Evolutionary conservation across 1,284 basidiomycete genomes (phyloP), one percentile per base, ranked within the genome.

Genomic region (Meira miltonrushii): DNA sequence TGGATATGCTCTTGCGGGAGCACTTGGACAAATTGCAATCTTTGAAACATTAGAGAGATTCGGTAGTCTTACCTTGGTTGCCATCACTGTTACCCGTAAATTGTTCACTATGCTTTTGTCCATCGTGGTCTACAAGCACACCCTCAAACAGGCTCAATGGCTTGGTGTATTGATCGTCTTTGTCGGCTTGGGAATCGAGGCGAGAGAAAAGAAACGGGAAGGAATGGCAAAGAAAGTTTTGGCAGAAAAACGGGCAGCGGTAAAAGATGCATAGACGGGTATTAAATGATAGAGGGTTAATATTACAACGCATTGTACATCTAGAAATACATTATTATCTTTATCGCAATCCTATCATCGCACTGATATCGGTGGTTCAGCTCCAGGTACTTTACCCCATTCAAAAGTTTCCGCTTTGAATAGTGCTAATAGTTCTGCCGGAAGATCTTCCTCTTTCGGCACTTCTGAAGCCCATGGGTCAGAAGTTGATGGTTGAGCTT

Each of bases 31-130:
- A 78, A 81, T 98, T 11, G 97, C 97, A 81, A 98, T 99, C 69
- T 99, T 97, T 68, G 94, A 96, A 82, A 98, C 95, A 0, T 83
- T 99, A 60, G 88, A 92, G 68, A 88, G 93, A 71, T 99, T 97
- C 77, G 95, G 95, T 17, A 91, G 88, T 9, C 81, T 98, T 61
- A 97, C 94, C 1, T 64, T 78, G n/a, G 76, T 78, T 7, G 69
- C 68, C 23, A 75, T 78, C 28, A 78, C 76, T 11, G 73, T 75
- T 57, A 98, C 94, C n/a, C 84, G 95, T 59, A 98, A 98, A 81
- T 82, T 99, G 75, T 95, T 96, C 79, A 97, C 94, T 4, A 98
- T 99, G 94, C 83, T 99, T 12, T 83, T 99, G 39, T 93, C 90
- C 7, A 92, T 99, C 4, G 79, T 94, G 25, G 85, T 97, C 0